A percentile compares a stretch with the other conserved stretches of the same genome.
Evolutionary conservation across 2,329 filamentous ascomycete species (phyloP).

Genomic region (Plectosphaerella sp.): DNA sequence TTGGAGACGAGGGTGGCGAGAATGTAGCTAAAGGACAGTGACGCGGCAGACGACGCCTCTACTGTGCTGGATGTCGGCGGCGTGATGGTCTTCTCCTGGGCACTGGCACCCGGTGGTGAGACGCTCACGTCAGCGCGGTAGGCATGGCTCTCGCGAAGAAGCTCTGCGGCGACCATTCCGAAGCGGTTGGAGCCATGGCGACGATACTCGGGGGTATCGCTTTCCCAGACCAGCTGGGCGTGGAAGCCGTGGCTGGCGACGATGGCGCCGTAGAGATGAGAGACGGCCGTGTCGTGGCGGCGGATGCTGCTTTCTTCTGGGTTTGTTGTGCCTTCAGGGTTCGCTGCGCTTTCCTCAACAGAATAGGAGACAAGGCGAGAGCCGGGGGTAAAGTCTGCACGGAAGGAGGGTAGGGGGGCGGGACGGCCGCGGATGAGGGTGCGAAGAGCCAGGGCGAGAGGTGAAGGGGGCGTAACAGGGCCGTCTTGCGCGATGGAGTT

Average conservation of each 20-base stretch:
- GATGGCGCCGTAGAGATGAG: slow-evolving; percentile 65
- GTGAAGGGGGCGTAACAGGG: slow-evolving; percentile 23
- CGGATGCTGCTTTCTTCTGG: slow-evolving; percentile 8
- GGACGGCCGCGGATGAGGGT: slow-evolving; percentile 56
- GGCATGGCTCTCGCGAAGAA: slow-evolving; percentile 53
- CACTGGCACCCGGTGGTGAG: slow-evolving; percentile 14
- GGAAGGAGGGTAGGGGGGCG: slow-evolving; percentile 56
- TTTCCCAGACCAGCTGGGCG: slow-evolving; percentile 83
- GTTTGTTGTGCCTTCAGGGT: slow-evolving; percentile 1
- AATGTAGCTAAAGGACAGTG: slow-evolving; percentile 65
- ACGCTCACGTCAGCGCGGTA: slow-evolving; percentile 39
- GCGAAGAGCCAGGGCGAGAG: slow-evolving; percentile 45
- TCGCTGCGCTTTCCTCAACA: slow-evolving; percentile 5
- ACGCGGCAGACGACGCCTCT: slow-evolving; percentile 12
- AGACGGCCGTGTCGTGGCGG: slow-evolving; percentile 26
- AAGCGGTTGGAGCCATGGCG: slow-evolving; percentile 75
- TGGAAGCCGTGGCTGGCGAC: slow-evolving; percentile 91
- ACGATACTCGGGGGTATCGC: slow-evolving; percentile 78
- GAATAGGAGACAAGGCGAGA: slow-evolving; percentile 41
- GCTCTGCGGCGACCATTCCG: slow-evolving; percentile 74
- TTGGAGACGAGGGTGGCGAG: slow-evolving; percentile 74
- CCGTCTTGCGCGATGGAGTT: slow-evolving; percentile 4
- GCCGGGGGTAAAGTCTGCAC: slow-evolving; percentile 55
- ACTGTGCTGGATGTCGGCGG: background rate
- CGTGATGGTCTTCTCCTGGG: background rate